A percentile compares a stretch with the other conserved stretches of the same genome.
phyloP scores from a whole-genome alignment of 192 early-diverging fungal genomes.

The Backusella liffmaniae region DNA sequence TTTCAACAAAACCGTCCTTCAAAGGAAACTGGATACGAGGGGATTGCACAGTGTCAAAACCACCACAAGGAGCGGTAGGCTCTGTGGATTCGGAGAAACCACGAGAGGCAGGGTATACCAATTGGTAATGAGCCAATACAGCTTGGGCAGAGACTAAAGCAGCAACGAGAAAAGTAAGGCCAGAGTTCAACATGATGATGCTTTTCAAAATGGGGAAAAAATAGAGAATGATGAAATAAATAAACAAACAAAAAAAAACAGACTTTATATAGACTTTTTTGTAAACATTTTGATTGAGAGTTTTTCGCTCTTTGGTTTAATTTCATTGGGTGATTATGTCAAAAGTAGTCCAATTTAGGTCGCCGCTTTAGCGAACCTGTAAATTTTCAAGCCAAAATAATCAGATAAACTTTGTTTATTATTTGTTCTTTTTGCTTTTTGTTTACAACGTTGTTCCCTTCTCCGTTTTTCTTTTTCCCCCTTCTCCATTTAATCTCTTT shows the following conservation, averaged over 20 bases:
- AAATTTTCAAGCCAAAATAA: background rate
- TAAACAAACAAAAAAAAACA: background rate
- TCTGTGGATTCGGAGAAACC: constrained; percentile 47
- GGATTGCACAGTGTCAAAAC: constrained; percentile 32
- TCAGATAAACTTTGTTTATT: constrained; percentile 1
- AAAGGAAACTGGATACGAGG: constrained; percentile 46
- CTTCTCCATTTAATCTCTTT: background rate
- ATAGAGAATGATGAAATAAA: background rate
- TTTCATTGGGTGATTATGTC: constrained; percentile 5
- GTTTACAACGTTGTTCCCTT: background rate
- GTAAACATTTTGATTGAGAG: constrained; percentile 2
- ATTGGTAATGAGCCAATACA: constrained; percentile 46
- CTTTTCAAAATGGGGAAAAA: background rate
- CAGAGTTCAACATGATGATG: background rate
- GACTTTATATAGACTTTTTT: background rate
- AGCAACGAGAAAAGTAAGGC: background rate
- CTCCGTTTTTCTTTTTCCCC: background rate
- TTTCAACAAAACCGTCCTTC: constrained; percentile 42
- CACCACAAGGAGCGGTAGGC: constrained; percentile 49
- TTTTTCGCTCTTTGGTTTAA: background rate
- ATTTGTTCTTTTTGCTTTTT: background rate
- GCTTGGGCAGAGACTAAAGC: constrained; percentile 33
- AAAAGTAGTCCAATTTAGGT: background rate
- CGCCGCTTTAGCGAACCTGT: background rate
- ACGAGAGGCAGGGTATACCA: constrained; percentile 45